phyloP scores from a whole-genome alignment of 2,329 filamentous ascomycete genomes.

The Phialocephala sp. region DNA sequence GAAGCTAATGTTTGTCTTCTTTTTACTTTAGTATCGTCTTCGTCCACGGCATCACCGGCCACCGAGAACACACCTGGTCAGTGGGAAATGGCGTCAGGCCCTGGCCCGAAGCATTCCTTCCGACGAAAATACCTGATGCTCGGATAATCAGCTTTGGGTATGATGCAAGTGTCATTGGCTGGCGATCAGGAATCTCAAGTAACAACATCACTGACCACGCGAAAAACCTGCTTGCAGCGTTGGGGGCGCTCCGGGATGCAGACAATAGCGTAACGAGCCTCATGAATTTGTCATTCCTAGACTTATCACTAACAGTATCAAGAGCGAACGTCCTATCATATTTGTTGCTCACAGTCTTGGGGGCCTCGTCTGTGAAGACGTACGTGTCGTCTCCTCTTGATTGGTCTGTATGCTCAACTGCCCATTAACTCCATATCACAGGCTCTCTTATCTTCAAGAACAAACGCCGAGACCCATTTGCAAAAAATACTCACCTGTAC shows the following conservation, averaged over 20 bases:
- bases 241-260: constrained; percentile 17
- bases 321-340: constrained; percentile 37
- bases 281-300: too few species aligned
- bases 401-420: neutral
- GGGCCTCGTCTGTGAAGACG: constrained; percentile 47
- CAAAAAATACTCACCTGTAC: constrained; percentile 39
- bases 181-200: constrained; percentile 26
- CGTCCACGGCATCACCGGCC: constrained; percentile 49
- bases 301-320: constrained; percentile 26
- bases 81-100: constrained; percentile 30
- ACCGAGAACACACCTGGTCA: constrained; percentile 49
- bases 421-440: neutral
- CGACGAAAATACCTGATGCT: constrained; percentile 40
- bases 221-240: constrained; percentile 19
- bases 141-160: constrained; percentile 46
- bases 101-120: constrained; percentile 40
- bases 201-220: constrained; percentile 26
- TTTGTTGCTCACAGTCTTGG: constrained; percentile 49
- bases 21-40: constrained; percentile 43
- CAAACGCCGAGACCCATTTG: constrained; percentile 42
- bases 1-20: constrained; percentile 34
- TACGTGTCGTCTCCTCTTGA: neutral
- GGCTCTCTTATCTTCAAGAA: constrained; percentile 48
- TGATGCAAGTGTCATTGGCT: constrained; percentile 35
- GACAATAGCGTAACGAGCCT: neutral